Conservation (phyloP, 1,284 basidiomycete species). For the Sanghuangporus baumii region DNA sequence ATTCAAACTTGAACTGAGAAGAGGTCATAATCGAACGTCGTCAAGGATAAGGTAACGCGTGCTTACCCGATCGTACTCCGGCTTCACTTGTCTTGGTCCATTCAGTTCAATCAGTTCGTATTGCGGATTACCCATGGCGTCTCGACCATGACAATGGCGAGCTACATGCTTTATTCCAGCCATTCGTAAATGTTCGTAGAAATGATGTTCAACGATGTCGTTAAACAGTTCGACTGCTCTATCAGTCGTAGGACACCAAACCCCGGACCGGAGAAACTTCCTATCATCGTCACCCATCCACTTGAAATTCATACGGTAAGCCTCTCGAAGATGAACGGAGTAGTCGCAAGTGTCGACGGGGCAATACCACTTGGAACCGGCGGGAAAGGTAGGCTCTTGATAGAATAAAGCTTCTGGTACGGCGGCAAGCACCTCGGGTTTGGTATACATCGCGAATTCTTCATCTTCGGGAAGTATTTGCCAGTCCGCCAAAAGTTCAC, state of each 20-base stretch:
- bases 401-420: not conserved
- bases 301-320: not conserved
- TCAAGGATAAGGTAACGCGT: not conserved
- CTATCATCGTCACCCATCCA: not conserved
- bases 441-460: not conserved
- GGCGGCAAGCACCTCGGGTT: not conserved
- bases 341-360: conserved; percentile 3
- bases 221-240: conserved; percentile 9
- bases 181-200: conserved; percentile 6
- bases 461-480: not conserved
- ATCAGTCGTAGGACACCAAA: conserved; percentile 3
- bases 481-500: not conserved
- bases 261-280: not conserved
- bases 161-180: conserved; percentile 7
- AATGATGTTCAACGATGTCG: conserved; percentile 15
- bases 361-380: conserved; percentile 4
- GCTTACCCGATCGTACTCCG: not conserved
- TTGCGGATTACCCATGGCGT: not conserved
- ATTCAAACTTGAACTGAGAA: conserved; percentile 8
- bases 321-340: not conserved
- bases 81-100: conserved; percentile 4
- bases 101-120: not conserved
- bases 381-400: conserved; percentile 2
- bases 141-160: not conserved
- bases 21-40: not conserved